phyloP scores from a whole-genome alignment of 2,329 filamentous ascomycete species.

The Exophiala bonariae region DNA sequence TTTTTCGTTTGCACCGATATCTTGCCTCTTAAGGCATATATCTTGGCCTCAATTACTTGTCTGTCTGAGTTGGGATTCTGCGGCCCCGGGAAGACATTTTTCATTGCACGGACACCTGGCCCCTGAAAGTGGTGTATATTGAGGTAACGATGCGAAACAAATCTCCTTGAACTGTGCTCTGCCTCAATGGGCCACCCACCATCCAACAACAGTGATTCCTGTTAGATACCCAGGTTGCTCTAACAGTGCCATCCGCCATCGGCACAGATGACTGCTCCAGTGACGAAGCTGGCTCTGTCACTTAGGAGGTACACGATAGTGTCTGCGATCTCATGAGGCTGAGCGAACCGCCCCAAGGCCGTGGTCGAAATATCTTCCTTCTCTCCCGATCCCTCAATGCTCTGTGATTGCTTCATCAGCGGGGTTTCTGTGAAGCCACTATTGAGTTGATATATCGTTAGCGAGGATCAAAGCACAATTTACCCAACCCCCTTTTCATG shows the following conservation, averaged over 20 bases:
- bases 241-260: conserved; percentile 46
- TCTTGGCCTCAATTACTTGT: too few species aligned
- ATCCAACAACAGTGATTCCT: too few species aligned
- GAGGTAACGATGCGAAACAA: too few species aligned
- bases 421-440: conserved; percentile 18
- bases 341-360: conserved; percentile 14
- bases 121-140: too few species aligned
- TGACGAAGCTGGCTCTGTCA: conserved; percentile 47
- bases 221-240: too few species aligned
- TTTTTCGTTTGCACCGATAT: too few species aligned
- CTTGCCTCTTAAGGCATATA: too few species aligned
- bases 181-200: too few species aligned
- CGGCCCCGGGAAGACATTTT: too few species aligned
- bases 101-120: too few species aligned
- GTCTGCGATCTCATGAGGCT: conserved; percentile 37
- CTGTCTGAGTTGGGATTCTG: too few species aligned
- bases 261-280: conserved; percentile 45
- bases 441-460: not conserved
- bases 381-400: conserved; percentile 16
- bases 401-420: conserved; percentile 19
- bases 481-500: not conserved
- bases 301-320: conserved; percentile 49
- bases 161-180: too few species aligned
- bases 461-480: not conserved
- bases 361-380: conserved; percentile 18